Base-by-base conservation (phyloP, 768 basidiomycete genomes). In the Hygrophorus russula region DNA sequence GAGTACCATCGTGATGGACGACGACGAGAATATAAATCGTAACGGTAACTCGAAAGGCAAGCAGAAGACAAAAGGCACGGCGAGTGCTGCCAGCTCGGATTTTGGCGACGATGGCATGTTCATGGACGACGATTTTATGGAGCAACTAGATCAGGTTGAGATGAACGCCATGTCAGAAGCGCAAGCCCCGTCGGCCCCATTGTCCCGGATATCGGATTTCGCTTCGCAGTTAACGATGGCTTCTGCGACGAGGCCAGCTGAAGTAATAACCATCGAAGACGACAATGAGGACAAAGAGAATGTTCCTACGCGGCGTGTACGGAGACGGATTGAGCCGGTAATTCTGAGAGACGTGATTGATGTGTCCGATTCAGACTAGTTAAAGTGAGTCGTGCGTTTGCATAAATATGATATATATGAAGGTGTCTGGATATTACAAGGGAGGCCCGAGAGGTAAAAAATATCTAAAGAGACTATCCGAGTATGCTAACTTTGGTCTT, bases 201-300 rank as follows among this genome's bases (percentile, higher is more conserved):
- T 27, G 14, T 36, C 35, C 10, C 17, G 20, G 37, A 36, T 33
- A 32, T 38, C 40, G 13, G 38, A 39, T 27, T 20, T 45, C 29
- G 12, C 28, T 36, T 24, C 24, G 24, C 24, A 24, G 7, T 7
- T 7, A 7, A 7, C 7, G 24, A 24, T 24, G 24, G 4, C 7
- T 30, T 34, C 17, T 15, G 33, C 30, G 53, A 48, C 14, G 45
- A 56, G 12, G 39, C 28, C n/a, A 18, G 14, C 17, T 14, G 27
- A 29, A 13, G 33, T 18, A 2, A 37, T 47, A 14, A 38, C 31
- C 15, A 15, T 15, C 8, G 35, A 44, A 31, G 71, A 72, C 15
- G 74, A 72, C 9, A 64, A 68, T 19, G 71, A 71, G 12, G 74
- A 80, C 51, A 80, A 82, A 55, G 81, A 82, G 59, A 82, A 82